These are phyloP conservation scores for Boletellus ananiceps DNA, from an alignment of 768 basidiomycete genomes.

Conservation along the genomic window DNA sequence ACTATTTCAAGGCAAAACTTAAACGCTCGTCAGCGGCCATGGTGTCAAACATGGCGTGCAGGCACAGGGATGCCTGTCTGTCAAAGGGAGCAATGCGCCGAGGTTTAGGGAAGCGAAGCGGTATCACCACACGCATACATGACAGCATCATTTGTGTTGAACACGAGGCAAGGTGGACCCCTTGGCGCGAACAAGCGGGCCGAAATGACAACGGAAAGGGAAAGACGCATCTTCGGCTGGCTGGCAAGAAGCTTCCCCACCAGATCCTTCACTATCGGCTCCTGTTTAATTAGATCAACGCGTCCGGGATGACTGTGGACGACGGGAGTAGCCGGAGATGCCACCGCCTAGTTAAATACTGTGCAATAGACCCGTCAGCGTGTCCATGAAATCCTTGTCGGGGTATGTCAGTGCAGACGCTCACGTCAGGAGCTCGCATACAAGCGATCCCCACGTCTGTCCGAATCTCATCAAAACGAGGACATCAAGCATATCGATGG, in stretches of 20 bases:
- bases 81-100: slow-evolving; percentile 1
- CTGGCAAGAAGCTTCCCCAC: slow-evolving; percentile 9
- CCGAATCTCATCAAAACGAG: slow-evolving; percentile 24
- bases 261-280: slow-evolving; percentile 4
- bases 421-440: slow-evolving; percentile 2
- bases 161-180: slow-evolving; percentile 23
- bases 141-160: slow-evolving; percentile 13
- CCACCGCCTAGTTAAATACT: neutral
- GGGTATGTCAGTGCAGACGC: slow-evolving; percentile 5
- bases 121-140: slow-evolving; percentile 12
- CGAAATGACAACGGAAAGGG: slow-evolving; percentile 6
- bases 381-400: neutral
- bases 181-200: slow-evolving; percentile 7
- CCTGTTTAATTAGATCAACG: slow-evolving; percentile 10
- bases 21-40: slow-evolving; percentile 12
- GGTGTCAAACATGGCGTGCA: slow-evolving; percentile 8
- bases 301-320: slow-evolving; percentile 2
- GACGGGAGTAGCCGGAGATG: slow-evolving; percentile 3
- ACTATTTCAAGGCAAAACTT: slow-evolving; percentile 24
- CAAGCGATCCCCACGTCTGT: slow-evolving; percentile 1
- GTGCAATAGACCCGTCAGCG: slow-evolving; percentile 8
- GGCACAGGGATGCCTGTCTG: slow-evolving; percentile 13
- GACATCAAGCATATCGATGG: slow-evolving; percentile 7
- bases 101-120: slow-evolving; percentile 9
- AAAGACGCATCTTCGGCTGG: slow-evolving; percentile 2